These are phyloP conservation scores for Orbilia brochopaga DNA, from an alignment of 2,329 filamentous ascomycete genomes.

Conservation along the genomic window DNA sequence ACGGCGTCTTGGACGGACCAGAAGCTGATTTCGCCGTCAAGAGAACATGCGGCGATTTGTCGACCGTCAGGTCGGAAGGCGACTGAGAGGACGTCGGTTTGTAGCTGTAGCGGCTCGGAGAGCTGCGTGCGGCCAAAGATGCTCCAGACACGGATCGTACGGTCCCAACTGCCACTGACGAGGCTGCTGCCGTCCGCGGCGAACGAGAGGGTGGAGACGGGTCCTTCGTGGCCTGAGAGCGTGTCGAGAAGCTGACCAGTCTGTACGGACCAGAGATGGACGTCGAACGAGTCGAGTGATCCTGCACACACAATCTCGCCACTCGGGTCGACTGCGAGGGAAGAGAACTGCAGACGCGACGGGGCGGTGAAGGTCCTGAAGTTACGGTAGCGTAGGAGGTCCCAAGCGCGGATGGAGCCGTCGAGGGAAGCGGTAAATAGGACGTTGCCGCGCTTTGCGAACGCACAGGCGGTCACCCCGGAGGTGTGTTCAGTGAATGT, in stretches of 20 bases:
- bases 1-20: constrained; percentile 89
- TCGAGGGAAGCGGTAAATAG: constrained; percentile 94
- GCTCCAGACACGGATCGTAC: constrained; percentile 92
- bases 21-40: constrained; percentile 93
- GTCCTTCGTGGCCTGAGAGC: constrained; percentile 89
- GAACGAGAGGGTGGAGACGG: constrained; percentile 86
- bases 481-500: constrained; percentile 97
- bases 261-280: constrained; percentile 98
- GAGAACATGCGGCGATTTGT: constrained; percentile 86
- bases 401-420: constrained; percentile 93
- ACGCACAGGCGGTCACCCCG: constrained; percentile 91
- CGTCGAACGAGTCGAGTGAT: constrained; percentile 93
- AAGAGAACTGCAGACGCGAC: constrained; percentile 87
- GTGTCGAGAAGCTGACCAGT: constrained; percentile 93
- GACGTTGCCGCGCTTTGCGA: constrained; percentile 92
- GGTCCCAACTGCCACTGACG: constrained; percentile 94
- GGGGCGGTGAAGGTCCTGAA: constrained; percentile 97
- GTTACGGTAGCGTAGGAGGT: constrained; percentile 92
- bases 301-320: constrained; percentile 96
- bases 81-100: constrained; percentile 86
- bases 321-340: constrained; percentile 92
- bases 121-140: constrained; percentile 94
- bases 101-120: constrained; percentile 88
- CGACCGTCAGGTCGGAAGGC: constrained; percentile 87
- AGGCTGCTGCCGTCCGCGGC: constrained; percentile 82